These are phyloP conservation scores for Cryphonectria parasitica DNA, from an alignment of 2,329 filamentous ascomycete species.

Conservation along the genomic window DNA sequence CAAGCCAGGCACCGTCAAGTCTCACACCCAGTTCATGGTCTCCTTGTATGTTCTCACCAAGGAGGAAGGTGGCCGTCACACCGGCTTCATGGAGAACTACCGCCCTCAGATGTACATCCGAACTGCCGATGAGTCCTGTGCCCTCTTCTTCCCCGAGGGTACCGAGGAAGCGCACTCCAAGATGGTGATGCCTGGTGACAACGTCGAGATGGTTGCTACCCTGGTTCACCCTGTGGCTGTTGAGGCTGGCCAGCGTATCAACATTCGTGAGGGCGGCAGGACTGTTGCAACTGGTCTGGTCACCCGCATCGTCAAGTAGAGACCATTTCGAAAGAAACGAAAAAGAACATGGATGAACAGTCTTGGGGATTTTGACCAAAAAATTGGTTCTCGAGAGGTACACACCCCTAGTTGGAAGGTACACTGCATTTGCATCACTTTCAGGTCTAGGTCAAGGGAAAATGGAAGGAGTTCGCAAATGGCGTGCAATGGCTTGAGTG, in stretches of 20 bases:
- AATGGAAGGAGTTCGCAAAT: constrained; percentile 28
- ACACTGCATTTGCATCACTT: constrained; percentile 28
- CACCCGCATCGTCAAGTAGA: constrained; percentile 70
- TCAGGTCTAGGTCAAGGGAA: constrained; percentile 22
- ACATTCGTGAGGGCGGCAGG: constrained; percentile 94
- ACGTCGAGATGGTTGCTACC: constrained; percentile 93
- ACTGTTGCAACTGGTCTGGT: constrained; percentile 84
- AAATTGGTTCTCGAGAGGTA: constrained; percentile 10
- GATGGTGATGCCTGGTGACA: constrained; percentile 98
- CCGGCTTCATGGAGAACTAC: constrained; percentile 95
- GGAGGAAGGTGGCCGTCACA: constrained; percentile 97
- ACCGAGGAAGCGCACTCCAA: constrained; percentile 72
- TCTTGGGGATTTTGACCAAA: not conserved
- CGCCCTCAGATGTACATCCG: constrained; percentile 95
- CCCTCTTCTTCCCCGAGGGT: constrained; percentile 85
- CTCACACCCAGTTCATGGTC: constrained; percentile 88
- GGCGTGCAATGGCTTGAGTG: constrained; percentile 35
- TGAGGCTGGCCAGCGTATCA: constrained; percentile 93
- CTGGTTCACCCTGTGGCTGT: constrained; percentile 85
- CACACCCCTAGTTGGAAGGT: constrained; percentile 29
- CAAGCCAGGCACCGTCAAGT: constrained; percentile 80
- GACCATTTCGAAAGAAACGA: constrained; percentile 12
- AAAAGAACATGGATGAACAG: not conserved
- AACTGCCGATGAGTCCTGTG: constrained; percentile 80
- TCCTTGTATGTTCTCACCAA: constrained; percentile 98